Evolutionary conservation across 2,329 filamentous ascomycete genomes (phyloP), one percentile per base, ranked within the genome.

Genomic region (Xylaria polymorpha): DNA sequence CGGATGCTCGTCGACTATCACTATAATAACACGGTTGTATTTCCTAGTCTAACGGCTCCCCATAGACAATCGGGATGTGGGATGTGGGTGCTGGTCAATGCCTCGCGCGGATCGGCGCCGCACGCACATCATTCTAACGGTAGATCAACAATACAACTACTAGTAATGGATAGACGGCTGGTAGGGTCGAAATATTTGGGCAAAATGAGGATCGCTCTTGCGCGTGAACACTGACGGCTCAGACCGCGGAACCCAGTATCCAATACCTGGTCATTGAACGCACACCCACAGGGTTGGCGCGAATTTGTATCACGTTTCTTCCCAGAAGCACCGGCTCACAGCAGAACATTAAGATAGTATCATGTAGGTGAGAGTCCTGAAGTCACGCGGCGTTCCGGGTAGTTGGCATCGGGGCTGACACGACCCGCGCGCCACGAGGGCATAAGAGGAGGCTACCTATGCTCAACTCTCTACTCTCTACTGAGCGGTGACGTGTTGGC

Each of bases 361-460:
- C 25, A 29, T 29, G 25, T 29, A 29, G 25, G 25, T n/a, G n/a
- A n/a, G n/a, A n/a, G n/a, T n/a, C n/a, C n/a, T n/a, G n/a, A n/a
- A n/a, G n/a, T n/a, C n/a, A n/a, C n/a, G n/a, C 20, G 53, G 35
- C 56, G 51, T 66, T 41, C 68, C 68, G 68, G 58, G 65, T 64
- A 48, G 60, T 60, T 71, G 69, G 69, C 69, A 64, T 67, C 69
- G 69, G 66, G 64, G 69, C 67, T 71, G 64, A 66, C 69, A 60
- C 39, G 32, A 67, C 63, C 66, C 69, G 66, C 41, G 51, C 66
- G 69, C 69, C 69, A 69, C 58, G 60, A 57, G 63, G 55, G 67
- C 69, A 53, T 51, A 55, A 37, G 60, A 44, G 66, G 66, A 59
- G 43, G 29, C 57, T 25, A 55, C 29, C 25, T 56, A 10, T 46